A percentile compares a stretch with the other conserved stretches of the same genome.
Evolutionary conservation across 768 basidiomycete genomes (phyloP).

Genomic region (Hirschioporus abietinus): DNA sequence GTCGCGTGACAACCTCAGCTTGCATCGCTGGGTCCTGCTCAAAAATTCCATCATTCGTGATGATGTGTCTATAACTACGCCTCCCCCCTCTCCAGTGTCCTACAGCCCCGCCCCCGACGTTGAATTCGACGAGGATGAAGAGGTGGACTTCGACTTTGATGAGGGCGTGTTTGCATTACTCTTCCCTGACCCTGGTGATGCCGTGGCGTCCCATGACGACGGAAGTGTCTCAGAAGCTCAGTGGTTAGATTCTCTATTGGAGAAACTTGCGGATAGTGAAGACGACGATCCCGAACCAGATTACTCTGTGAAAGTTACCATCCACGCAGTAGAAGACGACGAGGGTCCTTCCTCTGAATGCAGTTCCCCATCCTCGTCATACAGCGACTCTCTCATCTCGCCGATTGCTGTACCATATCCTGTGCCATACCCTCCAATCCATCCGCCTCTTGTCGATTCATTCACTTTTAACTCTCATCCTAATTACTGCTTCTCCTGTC

Average conservation of each 20-base stretch:
- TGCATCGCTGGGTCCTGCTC: slow-evolving; percentile 84
- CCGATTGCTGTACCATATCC: slow-evolving; percentile 50
- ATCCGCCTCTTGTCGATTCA: slow-evolving; percentile 49
- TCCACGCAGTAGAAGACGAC: slow-evolving; percentile 54
- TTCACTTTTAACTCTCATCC: slow-evolving; percentile 42
- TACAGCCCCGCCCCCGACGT: slow-evolving; percentile 11
- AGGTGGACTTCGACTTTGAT: slow-evolving; percentile 38
- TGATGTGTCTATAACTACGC: slow-evolving; percentile 25
- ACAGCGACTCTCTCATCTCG: slow-evolving; percentile 45
- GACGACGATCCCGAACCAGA: slow-evolving; percentile 46
- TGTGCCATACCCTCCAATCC: slow-evolving; percentile 60
- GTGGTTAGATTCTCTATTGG: slow-evolving; percentile 79
- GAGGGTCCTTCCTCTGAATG: slow-evolving; percentile 54
- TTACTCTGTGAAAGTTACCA: slow-evolving; percentile 39
- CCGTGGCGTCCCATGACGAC: slow-evolving; percentile 31
- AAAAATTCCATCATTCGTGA: slow-evolving; percentile 70
- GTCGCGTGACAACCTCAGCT: slow-evolving; percentile 60
- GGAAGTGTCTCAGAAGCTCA: slow-evolving; percentile 58
- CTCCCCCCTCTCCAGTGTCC: slow-evolving; percentile 33
- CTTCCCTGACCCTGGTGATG: slow-evolving; percentile 74
- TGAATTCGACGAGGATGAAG: slow-evolving; percentile 34
- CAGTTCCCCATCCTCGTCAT: slow-evolving; percentile 14
- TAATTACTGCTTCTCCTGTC: slow-evolving; percentile 36
- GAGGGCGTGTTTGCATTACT: slow-evolving; percentile 65
- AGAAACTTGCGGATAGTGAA: slow-evolving; percentile 67